Evolutionary conservation across 352 stramenopile genomes (phyloP), one percentile per base, ranked within the genome.

Genomic region (Pythium aristosporum): DNA sequence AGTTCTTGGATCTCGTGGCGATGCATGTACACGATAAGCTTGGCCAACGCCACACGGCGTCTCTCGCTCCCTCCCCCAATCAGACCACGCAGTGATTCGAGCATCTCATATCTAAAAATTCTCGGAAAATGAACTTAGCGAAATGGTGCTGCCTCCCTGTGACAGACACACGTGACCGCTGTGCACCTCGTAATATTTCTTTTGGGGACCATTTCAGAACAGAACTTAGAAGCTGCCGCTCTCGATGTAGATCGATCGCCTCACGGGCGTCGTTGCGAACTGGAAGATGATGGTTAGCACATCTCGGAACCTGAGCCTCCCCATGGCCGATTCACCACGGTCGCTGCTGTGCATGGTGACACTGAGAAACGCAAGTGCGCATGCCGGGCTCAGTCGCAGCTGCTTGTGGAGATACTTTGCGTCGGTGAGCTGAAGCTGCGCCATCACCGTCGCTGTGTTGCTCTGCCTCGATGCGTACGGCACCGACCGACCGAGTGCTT

Each of bases 31-130:
- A 61, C 58, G 15, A 75, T 71, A 5, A 87, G 37, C 55, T 72
- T 57, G 2, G 77, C 76, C 16, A 82, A 51, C 41, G 67, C 72
- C 15, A 67, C 62, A 57, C 80, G 69, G 15, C 73, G 70, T 10
- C 55, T 68, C 16, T 16, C 41, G 30, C 68, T 71, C 36, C 82
- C 72, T 5, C 48, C 23, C 37, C 52, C 52, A 36, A 88, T 79
- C 21, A 69, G 67, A 25, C 18, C 53, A 10, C 73, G 62, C 15
- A 87, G 39, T 10, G 32, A 36, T 36, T 36, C 32, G 32, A 36
- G 32, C 32, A 36, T 5, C 32, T 36, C 32, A 36, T 36, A 36
- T 36, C 9, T 5, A 36, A 36, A 36, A 9, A n/a, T n/a, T n/a
- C n/a, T n/a, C n/a, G n/a, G n/a, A n/a, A n/a, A n/a, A n/a, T n/a